Evolutionary conservation across 2,329 filamentous ascomycete species (phyloP).

Genomic region (Monilinia laxa): DNA sequence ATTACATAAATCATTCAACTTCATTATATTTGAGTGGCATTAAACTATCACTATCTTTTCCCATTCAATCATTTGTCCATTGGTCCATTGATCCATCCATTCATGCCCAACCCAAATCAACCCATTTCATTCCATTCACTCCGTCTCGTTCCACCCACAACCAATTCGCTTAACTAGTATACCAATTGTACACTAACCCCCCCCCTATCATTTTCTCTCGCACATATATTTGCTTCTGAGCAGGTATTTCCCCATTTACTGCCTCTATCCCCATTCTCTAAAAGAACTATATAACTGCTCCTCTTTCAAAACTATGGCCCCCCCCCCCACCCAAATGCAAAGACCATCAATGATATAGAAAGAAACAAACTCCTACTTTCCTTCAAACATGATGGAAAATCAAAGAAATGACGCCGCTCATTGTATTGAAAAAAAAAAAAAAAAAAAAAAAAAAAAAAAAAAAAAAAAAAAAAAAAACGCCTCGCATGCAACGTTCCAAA

Average conservation of each 20-base stretch:
- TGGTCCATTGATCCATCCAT: neutral
- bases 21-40: neutral
- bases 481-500: conserved; percentile 15
- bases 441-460: neutral
- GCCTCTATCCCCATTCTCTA: neutral
- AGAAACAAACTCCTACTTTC: neutral
- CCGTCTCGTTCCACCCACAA: too few species aligned
- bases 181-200: neutral
- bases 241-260: too few species aligned
- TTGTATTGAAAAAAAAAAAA: neutral
- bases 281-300: neutral
- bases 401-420: conserved; percentile 8
- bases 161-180: neutral
- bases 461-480: neutral
- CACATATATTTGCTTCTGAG: neutral
- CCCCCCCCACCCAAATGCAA: neutral
- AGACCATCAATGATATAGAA: neutral
- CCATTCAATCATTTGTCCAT: neutral
- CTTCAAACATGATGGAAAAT: neutral
- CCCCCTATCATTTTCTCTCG: neutral
- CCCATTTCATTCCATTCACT: too few species aligned
- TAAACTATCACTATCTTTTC: neutral
- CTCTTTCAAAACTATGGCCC: neutral
- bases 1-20: neutral
- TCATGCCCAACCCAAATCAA: neutral